Conservation (phyloP, 345 rosid species). For the Brassica cretica region DNA sequence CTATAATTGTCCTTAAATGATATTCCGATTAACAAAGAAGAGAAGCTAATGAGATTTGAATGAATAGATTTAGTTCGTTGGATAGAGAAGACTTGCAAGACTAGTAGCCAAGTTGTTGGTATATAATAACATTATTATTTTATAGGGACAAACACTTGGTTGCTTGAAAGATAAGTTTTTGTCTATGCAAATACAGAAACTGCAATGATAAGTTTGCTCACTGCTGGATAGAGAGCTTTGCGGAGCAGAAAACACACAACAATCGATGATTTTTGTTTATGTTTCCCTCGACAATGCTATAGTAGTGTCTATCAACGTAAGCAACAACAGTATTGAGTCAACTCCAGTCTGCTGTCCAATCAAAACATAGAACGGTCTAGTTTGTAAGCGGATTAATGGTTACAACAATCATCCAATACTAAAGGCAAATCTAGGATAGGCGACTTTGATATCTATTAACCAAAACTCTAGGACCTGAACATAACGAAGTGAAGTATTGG, state of each 20-base stretch:
- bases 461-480: neutral
- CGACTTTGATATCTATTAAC: neutral
- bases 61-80: constrained; percentile 17
- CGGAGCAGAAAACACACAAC: constrained; percentile 10
- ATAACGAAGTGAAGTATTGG: neutral
- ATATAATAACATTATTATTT: constrained; percentile 21
- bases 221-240: constrained; percentile 3
- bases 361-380: too few species aligned
- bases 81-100: constrained; percentile 8
- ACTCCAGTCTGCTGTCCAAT: neutral
- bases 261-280: constrained; percentile 33
- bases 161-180: constrained; percentile 35
- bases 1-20: constrained; percentile 27
- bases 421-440: neutral
- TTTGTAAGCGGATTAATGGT: neutral
- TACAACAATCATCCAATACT: neutral
- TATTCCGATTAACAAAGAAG: constrained; percentile 19
- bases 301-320: constrained; percentile 2
- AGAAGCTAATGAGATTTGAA: constrained; percentile 19
- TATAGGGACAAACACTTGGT: constrained; percentile 30
- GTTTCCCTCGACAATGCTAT: constrained; percentile 11
- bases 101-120: constrained; percentile 38
- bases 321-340: neutral
- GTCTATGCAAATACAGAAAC: constrained; percentile 28
- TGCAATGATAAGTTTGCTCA: constrained; percentile 30